phyloP scores from a whole-genome alignment of 495 filamentous ascomycete species.

The Penicillium canescens region DNA sequence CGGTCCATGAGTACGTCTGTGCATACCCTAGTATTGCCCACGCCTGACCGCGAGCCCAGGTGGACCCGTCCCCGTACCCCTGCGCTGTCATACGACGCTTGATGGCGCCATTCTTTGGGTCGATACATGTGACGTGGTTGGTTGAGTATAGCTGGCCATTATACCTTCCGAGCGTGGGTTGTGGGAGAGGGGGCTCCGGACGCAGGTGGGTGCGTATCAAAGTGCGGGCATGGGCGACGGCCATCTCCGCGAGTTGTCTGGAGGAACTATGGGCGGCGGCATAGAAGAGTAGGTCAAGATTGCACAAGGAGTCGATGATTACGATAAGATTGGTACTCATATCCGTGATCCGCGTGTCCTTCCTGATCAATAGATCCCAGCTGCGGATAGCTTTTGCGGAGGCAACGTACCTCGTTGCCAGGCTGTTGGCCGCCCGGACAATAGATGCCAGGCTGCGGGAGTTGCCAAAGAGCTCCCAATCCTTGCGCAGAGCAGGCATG shows the following conservation, averaged over 20 bases:
- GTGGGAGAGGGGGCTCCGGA: too few relatives aligned
- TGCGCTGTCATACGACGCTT: slow-evolving; percentile 39
- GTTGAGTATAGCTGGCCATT: slow-evolving; percentile 22
- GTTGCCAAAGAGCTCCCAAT: slow-evolving; percentile 37
- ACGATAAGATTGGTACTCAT: slow-evolving; percentile 7
- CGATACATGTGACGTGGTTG: slow-evolving; percentile 43
- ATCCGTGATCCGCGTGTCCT: not conserved
- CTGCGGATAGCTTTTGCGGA: slow-evolving; percentile 38
- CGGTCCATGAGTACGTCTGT: slow-evolving; percentile 46
- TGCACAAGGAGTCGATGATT: slow-evolving; percentile 15
- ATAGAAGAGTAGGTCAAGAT: slow-evolving; percentile 46
- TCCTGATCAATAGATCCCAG: slow-evolving; percentile 21
- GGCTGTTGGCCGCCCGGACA: slow-evolving; percentile 30
- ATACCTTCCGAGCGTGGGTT: slow-evolving; percentile 17
- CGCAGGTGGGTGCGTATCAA: slow-evolving; percentile 26
- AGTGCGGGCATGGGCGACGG: slow-evolving; percentile 29
- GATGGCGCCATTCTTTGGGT: slow-evolving; percentile 20
- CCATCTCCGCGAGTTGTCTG: slow-evolving; percentile 8
- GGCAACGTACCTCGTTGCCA: slow-evolving; percentile 35
- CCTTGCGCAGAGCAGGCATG: slow-evolving; percentile 20
- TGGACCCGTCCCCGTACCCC: slow-evolving; percentile 39
- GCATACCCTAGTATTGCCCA: slow-evolving; percentile 50
- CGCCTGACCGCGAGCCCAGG: slow-evolving; percentile 47
- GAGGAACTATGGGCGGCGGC: slow-evolving; percentile 36
- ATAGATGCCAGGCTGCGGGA: slow-evolving; percentile 19